Evolutionary conservation across 805 yeast genomes (phyloP).

Genomic region (Nakazawaea populi): DNA sequence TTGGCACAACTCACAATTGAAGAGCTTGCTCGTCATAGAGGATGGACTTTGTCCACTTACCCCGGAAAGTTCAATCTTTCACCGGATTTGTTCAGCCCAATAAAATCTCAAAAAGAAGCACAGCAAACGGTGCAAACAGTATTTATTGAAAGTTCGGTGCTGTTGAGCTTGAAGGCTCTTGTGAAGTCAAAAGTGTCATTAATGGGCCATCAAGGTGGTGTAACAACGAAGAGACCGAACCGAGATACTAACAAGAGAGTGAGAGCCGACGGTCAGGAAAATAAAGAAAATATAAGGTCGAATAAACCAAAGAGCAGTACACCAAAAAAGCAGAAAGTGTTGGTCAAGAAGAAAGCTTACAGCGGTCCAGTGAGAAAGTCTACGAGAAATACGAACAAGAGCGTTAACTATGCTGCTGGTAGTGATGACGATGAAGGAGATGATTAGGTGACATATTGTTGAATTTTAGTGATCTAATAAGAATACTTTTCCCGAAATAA

Average conservation of each 20-base stretch:
- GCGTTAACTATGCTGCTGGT: slow-evolving; percentile 29
- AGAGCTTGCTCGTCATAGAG: slow-evolving; percentile 45
- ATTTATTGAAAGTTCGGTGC: slow-evolving; percentile 45
- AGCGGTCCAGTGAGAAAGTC: slow-evolving; percentile 3
- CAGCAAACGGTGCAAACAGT: slow-evolving; percentile 48
- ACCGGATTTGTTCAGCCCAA: slow-evolving; percentile 62
- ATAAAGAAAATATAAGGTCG: slow-evolving; percentile 9
- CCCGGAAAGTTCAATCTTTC: slow-evolving; percentile 74
- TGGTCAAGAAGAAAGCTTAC: background rate
- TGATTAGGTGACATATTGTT: background rate
- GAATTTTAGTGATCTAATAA: too few relatives aligned
- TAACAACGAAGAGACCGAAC: background rate
- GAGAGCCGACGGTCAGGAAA: slow-evolving; percentile 9
- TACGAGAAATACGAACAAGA: slow-evolving; percentile 14
- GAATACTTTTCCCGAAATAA: too few relatives aligned
- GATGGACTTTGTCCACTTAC: slow-evolving; percentile 72
- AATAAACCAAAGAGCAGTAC: background rate
- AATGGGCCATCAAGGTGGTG: background rate
- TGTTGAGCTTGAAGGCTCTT: slow-evolving; percentile 27
- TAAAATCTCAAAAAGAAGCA: slow-evolving; percentile 51
- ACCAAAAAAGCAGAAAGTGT: background rate
- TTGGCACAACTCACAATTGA: slow-evolving; percentile 62
- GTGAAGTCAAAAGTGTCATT: slow-evolving; percentile 20
- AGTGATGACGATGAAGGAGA: slow-evolving; percentile 10
- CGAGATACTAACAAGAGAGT: background rate